These are phyloP conservation scores for Amaranthus hypochondriacus DNA, from an alignment of 148 eudicot species.

Conservation along the genomic window DNA sequence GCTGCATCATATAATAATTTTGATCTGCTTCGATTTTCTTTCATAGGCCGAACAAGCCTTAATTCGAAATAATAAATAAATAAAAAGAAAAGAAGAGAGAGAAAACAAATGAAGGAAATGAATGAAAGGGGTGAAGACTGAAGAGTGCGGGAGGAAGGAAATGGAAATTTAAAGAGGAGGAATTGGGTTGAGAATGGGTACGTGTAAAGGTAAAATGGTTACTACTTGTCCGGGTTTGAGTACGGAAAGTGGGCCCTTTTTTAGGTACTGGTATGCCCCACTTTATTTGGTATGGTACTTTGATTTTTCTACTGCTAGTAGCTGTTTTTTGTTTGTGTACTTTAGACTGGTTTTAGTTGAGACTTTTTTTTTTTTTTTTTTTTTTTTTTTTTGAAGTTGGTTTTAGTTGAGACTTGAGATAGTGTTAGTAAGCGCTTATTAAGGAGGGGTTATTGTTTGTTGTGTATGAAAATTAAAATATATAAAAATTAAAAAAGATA, in stretches of 20 bases:
- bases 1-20: conserved; percentile 31
- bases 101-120: background rate
- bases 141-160: conserved; percentile 8
- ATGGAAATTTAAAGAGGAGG: conserved; percentile 21
- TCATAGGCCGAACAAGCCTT: conserved; percentile 18
- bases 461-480: background rate
- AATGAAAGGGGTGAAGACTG: background rate
- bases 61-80: background rate
- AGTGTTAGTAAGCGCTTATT: background rate
- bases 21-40: conserved; percentile 21
- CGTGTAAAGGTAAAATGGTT: conserved; percentile 26
- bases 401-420: background rate
- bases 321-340: too few relatives aligned
- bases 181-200: conserved; percentile 5
- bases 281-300: background rate
- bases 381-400: too few relatives aligned
- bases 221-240: conserved; percentile 27
- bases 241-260: conserved; percentile 25
- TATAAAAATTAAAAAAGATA: background rate
- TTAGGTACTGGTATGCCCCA: background rate
- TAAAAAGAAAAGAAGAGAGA: background rate
- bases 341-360: too few relatives aligned
- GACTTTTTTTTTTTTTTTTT: background rate
- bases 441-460: background rate
- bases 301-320: background rate